Percentiles rank a stretch among this genome's conserved stretches.
Conservation (phyloP, 805 yeast genomes). For the Wickerhamiella shivajii region DNA sequence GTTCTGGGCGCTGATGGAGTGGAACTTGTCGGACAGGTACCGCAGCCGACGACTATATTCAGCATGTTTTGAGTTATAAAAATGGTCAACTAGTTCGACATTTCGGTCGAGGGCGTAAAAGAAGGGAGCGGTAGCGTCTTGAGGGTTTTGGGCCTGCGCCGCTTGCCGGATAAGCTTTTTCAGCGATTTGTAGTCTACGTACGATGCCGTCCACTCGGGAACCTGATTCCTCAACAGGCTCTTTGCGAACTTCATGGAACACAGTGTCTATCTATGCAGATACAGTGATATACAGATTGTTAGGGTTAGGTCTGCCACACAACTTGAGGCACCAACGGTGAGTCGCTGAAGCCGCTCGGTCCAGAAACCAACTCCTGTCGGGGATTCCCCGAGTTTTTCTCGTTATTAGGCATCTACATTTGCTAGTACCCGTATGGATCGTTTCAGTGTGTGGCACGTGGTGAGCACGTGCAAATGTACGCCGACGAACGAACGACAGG, state of each 20-base stretch:
- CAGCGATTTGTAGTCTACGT: conserved; percentile 72
- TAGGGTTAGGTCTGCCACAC: too few relatives aligned
- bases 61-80: conserved; percentile 54
- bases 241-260: conserved; percentile 18
- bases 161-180: conserved; percentile 67
- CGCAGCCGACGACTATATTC: conserved; percentile 63
- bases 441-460: too few relatives aligned
- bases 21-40: conserved; percentile 24
- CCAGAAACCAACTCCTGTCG: too few relatives aligned
- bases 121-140: conserved; percentile 28
- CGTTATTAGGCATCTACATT: too few relatives aligned
- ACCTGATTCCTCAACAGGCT: conserved; percentile 66
- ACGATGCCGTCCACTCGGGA: conserved; percentile 79
- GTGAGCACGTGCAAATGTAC: too few relatives aligned
- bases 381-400: too few relatives aligned
- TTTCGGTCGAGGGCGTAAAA: conserved; percentile 68
- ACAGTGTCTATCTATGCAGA: too few relatives aligned
- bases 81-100: conserved; percentile 65
- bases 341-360: too few relatives aligned
- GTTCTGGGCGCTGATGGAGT: conserved; percentile 17
- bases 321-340: too few relatives aligned
- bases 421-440: too few relatives aligned
- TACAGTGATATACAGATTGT: too few relatives aligned
- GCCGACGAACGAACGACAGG: too few relatives aligned
- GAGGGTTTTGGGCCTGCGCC: conserved; percentile 22